Percentiles rank a stretch among this genome's conserved stretches.
These are phyloP conservation scores for Rhodotorula sp. DNA, from an alignment of 1,284 basidiomycete species.

Conservation along the genomic window DNA sequence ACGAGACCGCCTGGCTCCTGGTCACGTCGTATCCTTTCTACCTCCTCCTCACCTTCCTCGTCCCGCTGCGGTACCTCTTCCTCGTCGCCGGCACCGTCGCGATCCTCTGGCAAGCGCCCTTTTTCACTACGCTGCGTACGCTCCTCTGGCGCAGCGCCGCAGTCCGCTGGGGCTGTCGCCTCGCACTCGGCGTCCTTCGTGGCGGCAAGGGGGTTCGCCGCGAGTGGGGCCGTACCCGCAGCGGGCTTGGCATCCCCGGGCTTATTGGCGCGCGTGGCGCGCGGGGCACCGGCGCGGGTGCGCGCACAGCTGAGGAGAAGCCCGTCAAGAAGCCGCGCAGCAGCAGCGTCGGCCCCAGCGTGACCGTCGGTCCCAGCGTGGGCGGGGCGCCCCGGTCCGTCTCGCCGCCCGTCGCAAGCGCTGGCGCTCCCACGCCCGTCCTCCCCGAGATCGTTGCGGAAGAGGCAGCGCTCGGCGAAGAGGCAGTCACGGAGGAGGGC, in stretches of 20 bases:
- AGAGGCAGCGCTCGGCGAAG: neutral
- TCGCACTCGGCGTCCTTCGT: slow-evolving; percentile 10
- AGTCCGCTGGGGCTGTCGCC: slow-evolving; percentile 31
- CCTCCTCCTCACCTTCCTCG: slow-evolving; percentile 39
- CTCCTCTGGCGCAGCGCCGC: slow-evolving; percentile 33
- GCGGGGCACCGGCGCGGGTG: no score
- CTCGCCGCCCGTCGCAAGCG: neutral
- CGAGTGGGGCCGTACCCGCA: slow-evolving; percentile 28
- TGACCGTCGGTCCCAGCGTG: no score
- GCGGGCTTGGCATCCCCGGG: slow-evolving; percentile 33
- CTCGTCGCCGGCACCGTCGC: slow-evolving; percentile 39
- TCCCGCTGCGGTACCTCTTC: slow-evolving; percentile 40
- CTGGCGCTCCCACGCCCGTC: neutral
- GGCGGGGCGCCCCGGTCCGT: neutral
- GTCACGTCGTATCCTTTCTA: slow-evolving; percentile 46
- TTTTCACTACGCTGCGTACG: slow-evolving; percentile 40
- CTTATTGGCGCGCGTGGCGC: slow-evolving; percentile 22
- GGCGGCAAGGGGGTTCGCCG: slow-evolving; percentile 30
- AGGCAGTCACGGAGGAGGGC: neutral
- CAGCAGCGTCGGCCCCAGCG: neutral
- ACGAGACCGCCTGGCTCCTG: slow-evolving; percentile 37
- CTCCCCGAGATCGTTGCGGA: neutral
- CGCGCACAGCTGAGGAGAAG: slow-evolving; percentile 23
- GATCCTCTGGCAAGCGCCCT: slow-evolving; percentile 46
- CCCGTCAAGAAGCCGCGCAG: slow-evolving; percentile 27